Evolutionary conservation across 371 early-diverging fungal species (phyloP), one percentile per base, ranked within the genome.

Genomic region (Nematocida sp.): DNA sequence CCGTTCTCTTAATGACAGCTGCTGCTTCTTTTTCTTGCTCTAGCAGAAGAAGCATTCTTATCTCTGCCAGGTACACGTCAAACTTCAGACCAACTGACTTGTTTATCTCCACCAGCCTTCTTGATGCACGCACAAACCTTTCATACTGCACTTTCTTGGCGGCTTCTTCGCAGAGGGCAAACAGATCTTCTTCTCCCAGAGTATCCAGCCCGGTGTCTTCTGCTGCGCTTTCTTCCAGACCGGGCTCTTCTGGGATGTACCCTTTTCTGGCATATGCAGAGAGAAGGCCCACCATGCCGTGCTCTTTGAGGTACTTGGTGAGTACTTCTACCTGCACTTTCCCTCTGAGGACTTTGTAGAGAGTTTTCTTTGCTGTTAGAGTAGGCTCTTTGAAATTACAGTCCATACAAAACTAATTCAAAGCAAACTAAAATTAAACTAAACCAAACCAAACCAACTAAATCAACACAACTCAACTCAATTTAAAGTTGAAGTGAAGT

Each of bases 371-470:
- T 29, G 38, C 45, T 25, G 57, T 60, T 13, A 70, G 63, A 19
- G 74, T 45, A 45, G 74, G 74, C 31, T 50, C 52, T 38, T 48
- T 58, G 19, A 70, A 60, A 41, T 15, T 60, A 62, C 40, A 70
- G 25, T 70, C 74, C 74, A 70, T 70, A 55, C 19, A 43, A 43
- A 52, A 7, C 34, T 38, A 34, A 56, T 56, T 56, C 11, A 56
- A 13, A 31, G 8, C 38, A 41, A 56, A 32, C 11, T 56, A 56
- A 31, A 31, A 27, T 37, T 56, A 41, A 11, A 11, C 34, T 52
- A 34, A 13, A 17, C 21, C 11, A 52, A 34, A 29, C 53, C 17
- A 52, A 13, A 52, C 34, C 34, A 52, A 52, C 11, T 17, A 29
- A 29, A 34, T 29, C 8, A 38, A 57, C 31, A 38, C 7, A 43